These are phyloP conservation scores for Beauveria pseudobassiana DNA, from an alignment of 2,329 filamentous ascomycete species.

Conservation along the genomic window DNA sequence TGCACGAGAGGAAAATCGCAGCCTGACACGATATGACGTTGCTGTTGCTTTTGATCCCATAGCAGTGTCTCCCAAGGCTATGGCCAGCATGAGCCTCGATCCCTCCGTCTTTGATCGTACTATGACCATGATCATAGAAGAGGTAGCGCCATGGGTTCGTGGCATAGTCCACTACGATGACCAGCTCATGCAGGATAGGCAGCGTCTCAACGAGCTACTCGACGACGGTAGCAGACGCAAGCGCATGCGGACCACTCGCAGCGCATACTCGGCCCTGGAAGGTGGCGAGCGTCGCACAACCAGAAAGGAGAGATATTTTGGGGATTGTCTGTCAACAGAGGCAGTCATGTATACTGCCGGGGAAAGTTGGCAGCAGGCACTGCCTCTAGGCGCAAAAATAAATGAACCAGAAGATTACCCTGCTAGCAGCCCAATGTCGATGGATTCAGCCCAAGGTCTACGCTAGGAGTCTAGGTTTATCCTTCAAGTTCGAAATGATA, in stretches of 20 bases:
- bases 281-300: constrained; percentile 61
- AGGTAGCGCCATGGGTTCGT: constrained; percentile 87
- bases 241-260: constrained; percentile 62
- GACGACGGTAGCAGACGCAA: constrained; percentile 46
- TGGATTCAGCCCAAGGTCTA: not conserved
- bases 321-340: constrained; percentile 48
- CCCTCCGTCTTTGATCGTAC: constrained; percentile 73
- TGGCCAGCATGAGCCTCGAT: constrained; percentile 39
- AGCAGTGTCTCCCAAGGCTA: constrained; percentile 40
- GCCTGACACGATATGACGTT: constrained; percentile 43
- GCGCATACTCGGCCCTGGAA: constrained; percentile 69
- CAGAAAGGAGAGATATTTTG: constrained; percentile 67
- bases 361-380: constrained; percentile 28
- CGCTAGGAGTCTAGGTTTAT: not conserved
- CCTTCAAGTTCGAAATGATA: not conserved
- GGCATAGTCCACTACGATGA: constrained; percentile 73
- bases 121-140: constrained; percentile 56
- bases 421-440: constrained; percentile 4
- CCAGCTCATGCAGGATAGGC: constrained; percentile 59
- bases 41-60: constrained; percentile 55
- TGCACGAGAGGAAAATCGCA: constrained; percentile 22
- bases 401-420: not conserved
- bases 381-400: not conserved
- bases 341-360: constrained; percentile 60
- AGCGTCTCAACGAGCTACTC: constrained; percentile 53